Conservation (phyloP, 331 rosid genomes). For the Quercus tomentella region DNA sequence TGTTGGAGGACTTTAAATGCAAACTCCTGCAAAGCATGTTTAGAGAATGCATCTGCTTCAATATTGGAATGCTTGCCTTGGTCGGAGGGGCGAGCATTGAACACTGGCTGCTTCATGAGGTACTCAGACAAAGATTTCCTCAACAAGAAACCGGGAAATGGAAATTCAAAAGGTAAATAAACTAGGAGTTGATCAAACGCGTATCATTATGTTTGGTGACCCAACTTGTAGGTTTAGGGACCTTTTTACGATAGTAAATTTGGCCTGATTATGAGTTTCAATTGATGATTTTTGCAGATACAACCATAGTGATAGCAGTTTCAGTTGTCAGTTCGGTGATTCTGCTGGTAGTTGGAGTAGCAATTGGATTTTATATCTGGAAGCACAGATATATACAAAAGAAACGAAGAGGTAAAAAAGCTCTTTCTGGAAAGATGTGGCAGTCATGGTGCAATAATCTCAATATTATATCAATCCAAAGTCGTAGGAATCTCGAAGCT, state of each 20-base stretch:
- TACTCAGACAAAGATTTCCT: slow-evolving; percentile 75
- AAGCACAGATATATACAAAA: slow-evolving; percentile 59
- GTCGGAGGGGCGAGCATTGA: slow-evolving; percentile 69
- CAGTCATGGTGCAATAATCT: not conserved
- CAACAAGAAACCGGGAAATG: slow-evolving; percentile 40
- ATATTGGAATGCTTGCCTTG: slow-evolving; percentile 69
- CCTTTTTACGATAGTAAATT: not conserved
- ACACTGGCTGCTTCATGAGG: slow-evolving; percentile 93
- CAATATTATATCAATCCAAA: no score
- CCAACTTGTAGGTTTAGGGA: not conserved
- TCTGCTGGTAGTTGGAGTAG: slow-evolving; percentile 43
- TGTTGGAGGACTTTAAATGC: slow-evolving; percentile 78
- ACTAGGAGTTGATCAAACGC: not conserved
- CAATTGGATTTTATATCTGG: slow-evolving; percentile 56
- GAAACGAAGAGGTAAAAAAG: slow-evolving; percentile 65
- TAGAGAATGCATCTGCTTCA: slow-evolving; percentile 67
- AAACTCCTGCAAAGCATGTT: slow-evolving; percentile 65
- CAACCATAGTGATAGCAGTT: slow-evolving; percentile 35
- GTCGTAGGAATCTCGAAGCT: no score
- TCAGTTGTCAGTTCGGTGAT: slow-evolving; percentile 62
- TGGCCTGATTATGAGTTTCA: slow-evolving; percentile 7
- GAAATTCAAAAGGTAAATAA: slow-evolving; percentile 43
- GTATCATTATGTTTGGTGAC: not conserved
- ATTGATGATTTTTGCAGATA: slow-evolving; percentile 46
- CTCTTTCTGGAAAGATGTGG: not conserved